These are phyloP conservation scores for Paecilomyces sp. DNA, from an alignment of 2,329 filamentous ascomycete genomes.

Conservation along the genomic window DNA sequence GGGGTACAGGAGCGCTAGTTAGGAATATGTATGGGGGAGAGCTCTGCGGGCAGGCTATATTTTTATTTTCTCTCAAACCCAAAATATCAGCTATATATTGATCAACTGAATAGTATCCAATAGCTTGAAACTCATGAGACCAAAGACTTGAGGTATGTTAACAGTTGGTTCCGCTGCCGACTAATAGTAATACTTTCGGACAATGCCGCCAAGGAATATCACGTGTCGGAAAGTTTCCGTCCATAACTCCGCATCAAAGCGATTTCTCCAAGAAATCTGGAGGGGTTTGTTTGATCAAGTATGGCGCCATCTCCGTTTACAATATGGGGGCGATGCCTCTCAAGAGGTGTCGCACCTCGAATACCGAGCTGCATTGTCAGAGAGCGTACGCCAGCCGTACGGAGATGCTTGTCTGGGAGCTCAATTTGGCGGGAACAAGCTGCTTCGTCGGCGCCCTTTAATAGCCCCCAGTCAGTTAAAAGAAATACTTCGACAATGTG, in stretches of 20 bases:
- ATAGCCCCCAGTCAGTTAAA: slow-evolving; percentile 28
- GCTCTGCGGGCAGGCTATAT: no score
- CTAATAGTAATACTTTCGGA: neutral
- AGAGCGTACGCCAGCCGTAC: slow-evolving; percentile 14
- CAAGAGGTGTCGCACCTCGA: slow-evolving; percentile 7
- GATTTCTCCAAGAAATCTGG: neutral
- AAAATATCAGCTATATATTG: neutral
- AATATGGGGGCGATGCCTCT: slow-evolving; percentile 15
- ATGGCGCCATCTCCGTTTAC: slow-evolving; percentile 23
- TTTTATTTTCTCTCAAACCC: no score
- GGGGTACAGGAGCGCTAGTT: no score
- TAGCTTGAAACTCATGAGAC: neutral
- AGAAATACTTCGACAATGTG: slow-evolving; percentile 53
- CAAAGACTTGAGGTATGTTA: neutral
- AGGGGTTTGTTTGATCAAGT: slow-evolving; percentile 5
- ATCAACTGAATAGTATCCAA: neutral
- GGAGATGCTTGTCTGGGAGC: slow-evolving; percentile 27
- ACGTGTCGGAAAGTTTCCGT: slow-evolving; percentile 11
- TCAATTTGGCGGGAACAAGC: slow-evolving; percentile 17
- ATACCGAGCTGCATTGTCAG: slow-evolving; percentile 8
- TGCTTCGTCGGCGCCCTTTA: slow-evolving; percentile 23
- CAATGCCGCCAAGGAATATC: slow-evolving; percentile 7
- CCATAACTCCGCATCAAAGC: neutral
- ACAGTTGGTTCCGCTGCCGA: neutral
- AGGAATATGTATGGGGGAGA: no score